Percentiles rank a stretch among this genome's conserved stretches.
Evolutionary conservation across 805 yeast genomes (phyloP).

Genomic region (Saccharomycopsis javanensis): DNA sequence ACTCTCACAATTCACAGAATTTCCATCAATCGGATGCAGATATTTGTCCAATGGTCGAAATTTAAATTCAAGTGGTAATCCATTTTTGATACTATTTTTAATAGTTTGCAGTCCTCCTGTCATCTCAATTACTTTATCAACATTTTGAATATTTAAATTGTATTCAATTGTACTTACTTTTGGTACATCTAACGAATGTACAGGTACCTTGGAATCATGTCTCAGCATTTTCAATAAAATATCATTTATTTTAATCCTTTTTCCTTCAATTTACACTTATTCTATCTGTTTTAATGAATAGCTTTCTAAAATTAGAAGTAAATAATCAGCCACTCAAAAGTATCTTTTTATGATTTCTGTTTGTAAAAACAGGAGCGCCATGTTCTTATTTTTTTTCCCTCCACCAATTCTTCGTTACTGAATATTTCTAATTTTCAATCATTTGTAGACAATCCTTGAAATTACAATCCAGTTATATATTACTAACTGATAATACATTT

Average conservation of each 20-base stretch:
- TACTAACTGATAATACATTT: no score
- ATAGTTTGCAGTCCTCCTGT: constrained; percentile 52
- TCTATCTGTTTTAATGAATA: background rate
- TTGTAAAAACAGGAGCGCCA: no score
- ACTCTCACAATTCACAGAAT: constrained; percentile 21
- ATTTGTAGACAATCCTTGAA: no score
- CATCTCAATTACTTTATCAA: constrained; percentile 53
- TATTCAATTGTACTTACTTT: constrained; percentile 67
- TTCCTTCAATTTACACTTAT: background rate
- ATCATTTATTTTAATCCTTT: background rate
- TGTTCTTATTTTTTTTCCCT: no score
- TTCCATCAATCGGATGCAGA: constrained; percentile 23
- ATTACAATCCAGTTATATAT: no score
- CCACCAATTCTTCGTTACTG: no score
- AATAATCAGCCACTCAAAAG: no score
- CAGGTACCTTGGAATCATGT: constrained; percentile 33
- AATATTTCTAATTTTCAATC: no score
- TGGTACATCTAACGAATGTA: constrained; percentile 61
- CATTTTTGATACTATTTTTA: constrained; percentile 32
- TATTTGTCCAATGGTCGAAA: constrained; percentile 29
- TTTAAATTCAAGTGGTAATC: constrained; percentile 23
- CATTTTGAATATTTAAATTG: constrained; percentile 61
- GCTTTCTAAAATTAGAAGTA: no score
- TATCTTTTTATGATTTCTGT: no score
- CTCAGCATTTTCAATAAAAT: constrained; percentile 19